Evolutionary conservation across 305 asterid species (phyloP).

Genomic region (Caryopteris hybrid): DNA sequence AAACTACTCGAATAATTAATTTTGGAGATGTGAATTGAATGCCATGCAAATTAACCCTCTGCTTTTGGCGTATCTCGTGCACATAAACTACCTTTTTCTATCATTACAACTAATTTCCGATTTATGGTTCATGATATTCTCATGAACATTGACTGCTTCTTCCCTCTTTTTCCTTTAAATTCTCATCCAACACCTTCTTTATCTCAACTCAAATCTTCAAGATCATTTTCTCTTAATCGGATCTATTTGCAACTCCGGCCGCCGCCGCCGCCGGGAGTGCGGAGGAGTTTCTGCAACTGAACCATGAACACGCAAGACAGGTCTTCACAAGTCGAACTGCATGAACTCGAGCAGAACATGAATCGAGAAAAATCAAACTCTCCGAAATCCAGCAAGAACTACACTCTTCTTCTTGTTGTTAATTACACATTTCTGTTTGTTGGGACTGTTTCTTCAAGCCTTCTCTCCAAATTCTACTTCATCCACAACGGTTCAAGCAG

Average conservation of each 20-base stretch:
- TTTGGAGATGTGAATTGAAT: too few species aligned
- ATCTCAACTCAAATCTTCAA: too few species aligned
- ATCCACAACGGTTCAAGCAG: conserved; percentile 54
- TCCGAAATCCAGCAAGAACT: conserved; percentile 16
- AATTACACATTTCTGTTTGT: conserved; percentile 32
- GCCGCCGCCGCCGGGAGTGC: too few species aligned
- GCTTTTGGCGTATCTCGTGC: conserved; percentile 23
- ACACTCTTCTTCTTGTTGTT: conserved; percentile 27
- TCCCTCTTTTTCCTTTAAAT: neutral
- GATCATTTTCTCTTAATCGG: too few species aligned
- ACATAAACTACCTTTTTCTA: neutral
- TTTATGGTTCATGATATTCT: conserved; percentile 18
- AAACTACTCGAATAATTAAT: too few species aligned
- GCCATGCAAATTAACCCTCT: conserved; percentile 13
- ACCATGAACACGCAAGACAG: neutral
- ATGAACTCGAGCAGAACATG: neutral
- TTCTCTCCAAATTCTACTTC: conserved; percentile 56
- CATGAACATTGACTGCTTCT: conserved; percentile 22
- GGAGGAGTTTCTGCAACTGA: too few species aligned
- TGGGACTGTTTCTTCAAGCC: conserved; percentile 44
- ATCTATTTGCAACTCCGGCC: too few species aligned
- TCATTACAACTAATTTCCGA: conserved; percentile 1
- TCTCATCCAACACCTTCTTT: neutral
- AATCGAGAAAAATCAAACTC: neutral
- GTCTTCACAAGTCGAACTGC: neutral